Base-by-base conservation (phyloP, 1,139 yeast genomes). In the Meyerozyma elateridarum region DNA sequence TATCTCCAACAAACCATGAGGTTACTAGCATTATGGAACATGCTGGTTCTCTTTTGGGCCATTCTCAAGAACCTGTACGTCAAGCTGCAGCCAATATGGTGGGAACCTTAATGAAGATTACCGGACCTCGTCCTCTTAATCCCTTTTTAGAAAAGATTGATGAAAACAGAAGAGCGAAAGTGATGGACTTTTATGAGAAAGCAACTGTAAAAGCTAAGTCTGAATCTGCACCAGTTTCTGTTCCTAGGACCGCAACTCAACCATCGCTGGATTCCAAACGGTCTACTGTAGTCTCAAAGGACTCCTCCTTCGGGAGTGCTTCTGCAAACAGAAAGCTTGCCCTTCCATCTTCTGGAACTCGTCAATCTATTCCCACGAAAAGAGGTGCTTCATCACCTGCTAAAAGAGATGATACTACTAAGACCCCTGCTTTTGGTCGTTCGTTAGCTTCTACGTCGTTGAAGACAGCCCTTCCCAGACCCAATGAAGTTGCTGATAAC, bases 21-120 rank as follows among this genome's bases (percentile, higher is more conserved):
- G 56, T 78, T 28, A 83, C 79, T 39, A 49, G 53, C 7, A 76
- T 83, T 8, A 73, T 79, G 65, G 73, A 63, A 2, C 54, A 59
- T 2, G 74, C 76, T 2, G 67, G 72, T 6, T 83, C 81, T 48
- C 62, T 85, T 13, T 70, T 88, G 24, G 67, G 75, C 33, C 98
- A 91, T 43, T 80, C 95, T 0, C 87, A 83, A 51, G 95, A 87
- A 37, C 87, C 93, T 1, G 81, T 87, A 1, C 74, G 98, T 51
- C 76, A 80, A 35, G 79, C 81, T 1, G 83, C 91, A 0, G 81
- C 89, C 24, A 88, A 82, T 48, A 68, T 81, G 48, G 72, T 88
- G 29, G 97, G 96, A 5, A 78, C 84, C 0, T 59, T 89, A 37
- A 82, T 85, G 84, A 85, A 85, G 54, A 72, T 88, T 12, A 70